Evolutionary conservation across 306 rosid genomes (phyloP).

Genomic region (Biancaea sappan): DNA sequence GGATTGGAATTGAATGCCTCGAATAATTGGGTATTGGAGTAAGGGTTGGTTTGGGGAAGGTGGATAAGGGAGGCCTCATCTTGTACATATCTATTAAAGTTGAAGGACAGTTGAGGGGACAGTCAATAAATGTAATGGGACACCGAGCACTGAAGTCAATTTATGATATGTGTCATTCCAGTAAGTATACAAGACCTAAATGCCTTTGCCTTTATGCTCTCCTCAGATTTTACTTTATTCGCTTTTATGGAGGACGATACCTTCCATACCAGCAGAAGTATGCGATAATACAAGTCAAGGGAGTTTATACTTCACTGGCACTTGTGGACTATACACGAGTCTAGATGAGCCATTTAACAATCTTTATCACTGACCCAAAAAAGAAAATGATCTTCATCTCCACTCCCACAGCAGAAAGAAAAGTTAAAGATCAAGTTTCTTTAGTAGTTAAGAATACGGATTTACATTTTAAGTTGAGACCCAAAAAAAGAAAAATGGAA

Average conservation of each 20-base stretch:
- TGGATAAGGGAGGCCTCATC: neutral
- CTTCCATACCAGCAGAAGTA: neutral
- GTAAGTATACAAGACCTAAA: slow-evolving; percentile 1
- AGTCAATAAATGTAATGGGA: slow-evolving; percentile 38
- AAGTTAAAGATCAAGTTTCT: neutral
- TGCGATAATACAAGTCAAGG: neutral
- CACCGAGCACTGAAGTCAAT: neutral
- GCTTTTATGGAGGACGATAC: neutral
- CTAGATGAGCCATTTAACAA: neutral
- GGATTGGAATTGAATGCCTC: neutral
- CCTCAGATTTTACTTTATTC: no score
- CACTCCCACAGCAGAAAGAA: neutral
- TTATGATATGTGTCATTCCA: neutral
- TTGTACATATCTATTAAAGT: slow-evolving; percentile 12
- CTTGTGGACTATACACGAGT: neutral
- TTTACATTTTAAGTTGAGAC: no score
- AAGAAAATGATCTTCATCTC: neutral
- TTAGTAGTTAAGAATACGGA: neutral
- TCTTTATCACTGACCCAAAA: neutral
- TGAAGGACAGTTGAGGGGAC: neutral
- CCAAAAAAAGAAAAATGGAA: no score
- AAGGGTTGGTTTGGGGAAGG: neutral
- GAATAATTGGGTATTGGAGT: neutral
- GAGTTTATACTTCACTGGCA: neutral
- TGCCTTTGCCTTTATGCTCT: slow-evolving; percentile 22